These are phyloP conservation scores for Fusarium sp. DNA, from an alignment of 2,329 filamentous ascomycete species.

Conservation along the genomic window DNA sequence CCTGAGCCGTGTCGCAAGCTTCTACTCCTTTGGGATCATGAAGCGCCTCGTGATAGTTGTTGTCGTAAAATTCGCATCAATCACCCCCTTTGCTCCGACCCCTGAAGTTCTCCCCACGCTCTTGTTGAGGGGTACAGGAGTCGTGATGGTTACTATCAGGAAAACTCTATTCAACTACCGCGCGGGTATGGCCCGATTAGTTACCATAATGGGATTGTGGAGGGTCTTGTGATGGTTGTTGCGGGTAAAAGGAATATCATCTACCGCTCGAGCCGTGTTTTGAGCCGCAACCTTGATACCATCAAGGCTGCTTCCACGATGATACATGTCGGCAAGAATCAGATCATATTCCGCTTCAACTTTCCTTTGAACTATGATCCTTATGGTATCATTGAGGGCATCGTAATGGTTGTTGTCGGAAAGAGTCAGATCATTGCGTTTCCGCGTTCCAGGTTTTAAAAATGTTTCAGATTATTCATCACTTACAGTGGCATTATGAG, in stretches of 20 bases:
- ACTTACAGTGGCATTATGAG: background rate
- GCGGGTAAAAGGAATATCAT: background rate
- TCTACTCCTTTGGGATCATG: background rate
- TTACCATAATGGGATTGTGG: background rate
- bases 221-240: background rate
- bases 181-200: background rate
- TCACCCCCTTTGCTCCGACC: background rate
- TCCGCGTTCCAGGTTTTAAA: background rate
- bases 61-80: background rate
- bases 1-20: background rate
- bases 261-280: background rate
- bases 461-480: background rate
- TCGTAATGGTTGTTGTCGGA: background rate
- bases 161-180: background rate
- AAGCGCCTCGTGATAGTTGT: background rate
- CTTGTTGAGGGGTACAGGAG: no score
- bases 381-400: background rate
- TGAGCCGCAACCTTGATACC: no score
- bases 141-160: background rate
- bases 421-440: background rate
- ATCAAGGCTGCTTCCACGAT: accelerated
- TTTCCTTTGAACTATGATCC: background rate
- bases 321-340: background rate
- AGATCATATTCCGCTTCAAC: background rate
- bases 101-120: background rate